Evolutionary conservation across 495 filamentous ascomycete genomes (phyloP).

Genomic region (Neurospora pannonica): DNA sequence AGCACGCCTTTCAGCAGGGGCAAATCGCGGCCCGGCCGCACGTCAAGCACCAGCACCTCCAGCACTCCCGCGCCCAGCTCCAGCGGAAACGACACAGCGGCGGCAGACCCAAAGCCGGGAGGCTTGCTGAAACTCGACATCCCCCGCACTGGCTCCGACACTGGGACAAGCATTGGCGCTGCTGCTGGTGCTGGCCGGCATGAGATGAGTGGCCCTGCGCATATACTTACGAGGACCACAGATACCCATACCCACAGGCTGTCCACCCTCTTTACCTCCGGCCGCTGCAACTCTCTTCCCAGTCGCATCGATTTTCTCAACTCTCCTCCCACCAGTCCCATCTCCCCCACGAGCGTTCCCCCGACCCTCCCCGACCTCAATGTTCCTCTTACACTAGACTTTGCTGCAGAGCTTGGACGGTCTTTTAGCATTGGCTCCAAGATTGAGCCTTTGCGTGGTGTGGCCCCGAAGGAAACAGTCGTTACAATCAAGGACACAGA

Average conservation of each 20-base stretch:
- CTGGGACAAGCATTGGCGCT: not conserved
- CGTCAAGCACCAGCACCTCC: not conserved
- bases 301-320: conserved; percentile 1
- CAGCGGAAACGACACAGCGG: conserved; percentile 8
- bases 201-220: conserved; percentile 35
- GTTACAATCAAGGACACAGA: conserved; percentile 17
- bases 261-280: conserved; percentile 28
- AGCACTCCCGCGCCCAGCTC: conserved; percentile 1
- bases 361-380: conserved; percentile 3
- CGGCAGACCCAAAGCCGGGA: conserved; percentile 5
- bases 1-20: not conserved
- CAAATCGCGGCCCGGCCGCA: not conserved
- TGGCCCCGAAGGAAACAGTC: conserved; percentile 3
- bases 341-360: conserved; percentile 6
- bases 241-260: conserved; percentile 9
- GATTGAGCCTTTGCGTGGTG: not conserved
- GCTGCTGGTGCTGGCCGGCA: conserved; percentile 18
- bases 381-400: not conserved
- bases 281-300: conserved; percentile 6
- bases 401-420: not conserved
- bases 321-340: conserved; percentile 5
- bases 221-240: conserved; percentile 26
- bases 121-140: conserved; percentile 1
- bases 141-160: not conserved
- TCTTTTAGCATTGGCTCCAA: conserved; percentile 7